Percentiles rank a stretch among this genome's conserved stretches.
phyloP scores from a whole-genome alignment of 345 rosid genomes.

The Camelina laxa region DNA sequence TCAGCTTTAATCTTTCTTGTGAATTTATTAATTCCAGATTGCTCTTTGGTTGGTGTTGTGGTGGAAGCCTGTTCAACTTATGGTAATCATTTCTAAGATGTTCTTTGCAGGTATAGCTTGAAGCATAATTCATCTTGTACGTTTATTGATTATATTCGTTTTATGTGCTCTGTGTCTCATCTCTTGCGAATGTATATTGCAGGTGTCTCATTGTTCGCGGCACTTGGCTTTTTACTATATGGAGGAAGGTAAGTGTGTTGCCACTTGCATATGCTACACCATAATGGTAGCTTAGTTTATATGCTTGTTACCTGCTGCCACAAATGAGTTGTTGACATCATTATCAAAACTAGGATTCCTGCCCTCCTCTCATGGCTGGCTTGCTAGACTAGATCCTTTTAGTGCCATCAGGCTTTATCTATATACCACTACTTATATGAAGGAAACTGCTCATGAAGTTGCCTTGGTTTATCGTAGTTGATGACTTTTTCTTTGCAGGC shows the following conservation, averaged over 20 bases:
- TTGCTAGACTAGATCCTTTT: not conserved
- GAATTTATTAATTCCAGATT: conserved; percentile 53
- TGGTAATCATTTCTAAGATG: conserved; percentile 70
- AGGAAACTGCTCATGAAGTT: not conserved
- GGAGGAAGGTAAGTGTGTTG: conserved; percentile 70
- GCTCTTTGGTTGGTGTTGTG: conserved; percentile 78
- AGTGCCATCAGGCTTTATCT: not conserved
- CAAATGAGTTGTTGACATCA: conserved; percentile 3
- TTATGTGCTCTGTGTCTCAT: conserved; percentile 16
- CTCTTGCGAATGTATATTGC: conserved; percentile 36
- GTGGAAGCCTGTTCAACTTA: conserved; percentile 69
- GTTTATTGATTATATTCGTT: not conserved
- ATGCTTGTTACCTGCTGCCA: conserved; percentile 14
- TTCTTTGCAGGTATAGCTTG: conserved; percentile 77
- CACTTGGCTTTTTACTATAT: conserved; percentile 74
- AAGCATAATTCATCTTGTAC: not conserved
- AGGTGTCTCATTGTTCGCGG: conserved; percentile 71
- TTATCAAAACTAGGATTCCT: not conserved
- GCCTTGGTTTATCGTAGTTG: conserved; percentile 20
- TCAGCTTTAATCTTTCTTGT: conserved; percentile 15
- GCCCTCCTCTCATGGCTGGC: not conserved
- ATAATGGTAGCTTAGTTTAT: conserved; percentile 11
- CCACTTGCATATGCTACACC: conserved; percentile 8
- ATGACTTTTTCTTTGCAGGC: conserved; percentile 44
- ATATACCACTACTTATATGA: not conserved